Base-by-base conservation (phyloP, 78 protist species). In the Creolimax fragrantissima region DNA sequence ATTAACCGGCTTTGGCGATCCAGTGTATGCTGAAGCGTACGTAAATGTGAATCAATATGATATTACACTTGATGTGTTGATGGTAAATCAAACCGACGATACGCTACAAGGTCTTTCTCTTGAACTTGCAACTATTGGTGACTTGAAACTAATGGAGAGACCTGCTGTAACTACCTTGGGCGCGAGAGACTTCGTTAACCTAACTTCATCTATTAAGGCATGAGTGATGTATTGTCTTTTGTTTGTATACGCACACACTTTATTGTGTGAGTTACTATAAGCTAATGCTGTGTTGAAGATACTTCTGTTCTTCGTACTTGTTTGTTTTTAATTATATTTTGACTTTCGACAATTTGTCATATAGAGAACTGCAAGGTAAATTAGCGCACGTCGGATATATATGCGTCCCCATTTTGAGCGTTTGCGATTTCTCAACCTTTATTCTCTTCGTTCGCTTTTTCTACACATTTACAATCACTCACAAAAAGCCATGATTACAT, bases 31-130 rank as follows among this genome's bases (percentile, higher is more conserved):
- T 6, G 99, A 98, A 94, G 99, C 99, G 3, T 95, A 93, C 3
- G 98, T 98, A 81, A 94, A 92, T 37, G 99, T 98, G 42, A 98
- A 97, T 94, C 96, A 95, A 92, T 98, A 97, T 93, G 99, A 98
- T 91, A 97, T 98, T 67, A 94, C 96, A 42, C 95, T 98, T 2
- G 97, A 94, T 42, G 92, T 95, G 84, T 91, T 95, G 5, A 90
- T 96, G 4, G 92, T 95, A 92, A 98, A 98, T 94, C 96, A 96
- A 89, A 94, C 97, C 3, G 5, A 81, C 39, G 97, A 97, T 89
- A 96, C 98, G 4, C 94, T 98, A 45, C 96, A 58, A 24, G 74
- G 74, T 58, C 24, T 98, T n/a, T 81, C 96, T 4, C 92, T 98
- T 39, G 99, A 98, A 90, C 96, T 98, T 47, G 96, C 96, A 2